Conservation (phyloP, 495 filamentous ascomycete species). For the Bacidia rubella region DNA sequence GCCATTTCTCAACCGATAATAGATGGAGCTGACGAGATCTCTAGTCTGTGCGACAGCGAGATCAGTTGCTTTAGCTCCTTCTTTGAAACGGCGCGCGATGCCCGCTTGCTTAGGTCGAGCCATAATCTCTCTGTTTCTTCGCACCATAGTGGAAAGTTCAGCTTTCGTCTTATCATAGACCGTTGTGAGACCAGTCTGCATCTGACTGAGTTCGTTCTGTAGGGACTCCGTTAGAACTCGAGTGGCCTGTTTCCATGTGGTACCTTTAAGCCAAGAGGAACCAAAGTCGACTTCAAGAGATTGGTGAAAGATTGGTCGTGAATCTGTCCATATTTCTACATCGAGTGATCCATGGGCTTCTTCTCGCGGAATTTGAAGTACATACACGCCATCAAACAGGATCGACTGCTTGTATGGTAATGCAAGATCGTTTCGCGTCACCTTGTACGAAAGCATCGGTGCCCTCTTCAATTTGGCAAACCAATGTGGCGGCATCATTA, state of each 20-base stretch:
- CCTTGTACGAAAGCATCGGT: slow-evolving; percentile 37
- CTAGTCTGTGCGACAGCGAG: slow-evolving; percentile 10
- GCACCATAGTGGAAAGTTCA: slow-evolving; percentile 36
- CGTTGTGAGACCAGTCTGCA: slow-evolving; percentile 30
- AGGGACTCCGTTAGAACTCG: slow-evolving; percentile 30
- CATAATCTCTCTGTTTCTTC: slow-evolving; percentile 31
- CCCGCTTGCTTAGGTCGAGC: background rate
- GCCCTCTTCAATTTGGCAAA: slow-evolving; percentile 34
- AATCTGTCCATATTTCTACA: slow-evolving; percentile 39
- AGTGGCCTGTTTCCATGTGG: slow-evolving; percentile 41
- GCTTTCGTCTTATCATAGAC: slow-evolving; percentile 33
- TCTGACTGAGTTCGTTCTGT: slow-evolving; percentile 28
- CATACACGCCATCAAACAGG: slow-evolving; percentile 46
- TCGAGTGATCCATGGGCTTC: slow-evolving; percentile 46
- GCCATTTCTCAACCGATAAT: background rate
- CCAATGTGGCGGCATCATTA: slow-evolving; percentile 42
- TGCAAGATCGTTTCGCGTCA: slow-evolving; percentile 29
- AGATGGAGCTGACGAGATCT: slow-evolving; percentile 3
- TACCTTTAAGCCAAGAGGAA: slow-evolving; percentile 46
- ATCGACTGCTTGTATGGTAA: slow-evolving; percentile 38
- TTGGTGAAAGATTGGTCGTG: slow-evolving; percentile 40
- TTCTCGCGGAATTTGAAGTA: slow-evolving; percentile 40
- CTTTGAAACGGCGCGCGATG: slow-evolving; percentile 4
- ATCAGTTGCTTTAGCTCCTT: slow-evolving; percentile 4
- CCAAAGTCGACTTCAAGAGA: slow-evolving; percentile 45